Evolutionary conservation across 2,329 filamentous ascomycete genomes (phyloP), one percentile per base, ranked within the genome.

Genomic region (Scytalidium sp.): DNA sequence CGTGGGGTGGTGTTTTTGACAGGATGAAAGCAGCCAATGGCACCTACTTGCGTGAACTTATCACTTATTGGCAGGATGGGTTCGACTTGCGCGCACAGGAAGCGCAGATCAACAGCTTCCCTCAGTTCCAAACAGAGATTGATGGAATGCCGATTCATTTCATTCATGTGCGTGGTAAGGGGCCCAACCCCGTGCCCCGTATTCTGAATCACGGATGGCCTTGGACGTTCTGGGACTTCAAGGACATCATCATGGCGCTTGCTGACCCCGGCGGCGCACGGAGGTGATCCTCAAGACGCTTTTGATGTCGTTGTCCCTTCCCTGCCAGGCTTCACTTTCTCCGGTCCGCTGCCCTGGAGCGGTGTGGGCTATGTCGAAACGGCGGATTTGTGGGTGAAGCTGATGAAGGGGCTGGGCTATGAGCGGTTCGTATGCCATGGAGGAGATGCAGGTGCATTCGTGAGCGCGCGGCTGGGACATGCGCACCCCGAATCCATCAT

Each of bases 1-100:
- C 69, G 1, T 75, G 72, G 70, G 64, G 70, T 7, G 53, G 50
- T 5, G 67, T 72, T n/a, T 75, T 73, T 64, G 72, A 74, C 42
- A 59, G 67, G 46, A 73, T 75, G 69, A 67, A 60, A 57, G 62
- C 60, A 43, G 50, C 50, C 46, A 48, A 48, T 22, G 45, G 47
- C 50, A 45, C 50, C 25, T 50, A 50, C 22, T 41, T 50, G 40
- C 50, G 48, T 19, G 50, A 53, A 43, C 48, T 53, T 15, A 43
- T 32, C 7, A 29, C 21, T 3, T 52, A 56, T 45, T 61, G 59
- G 59, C 32, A 21, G 9, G 17, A 50, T 20, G 50, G 49, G 4
- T 61, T 56, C 41, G 55, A 62, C n/a, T 62, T 56, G 59, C 50
- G 49, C 19, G 21, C 43, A 10, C 50, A 50, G 13, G 52, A 61